Conservation (phyloP, 495 filamentous ascomycete genomes). For the Daldinia concentrica region DNA sequence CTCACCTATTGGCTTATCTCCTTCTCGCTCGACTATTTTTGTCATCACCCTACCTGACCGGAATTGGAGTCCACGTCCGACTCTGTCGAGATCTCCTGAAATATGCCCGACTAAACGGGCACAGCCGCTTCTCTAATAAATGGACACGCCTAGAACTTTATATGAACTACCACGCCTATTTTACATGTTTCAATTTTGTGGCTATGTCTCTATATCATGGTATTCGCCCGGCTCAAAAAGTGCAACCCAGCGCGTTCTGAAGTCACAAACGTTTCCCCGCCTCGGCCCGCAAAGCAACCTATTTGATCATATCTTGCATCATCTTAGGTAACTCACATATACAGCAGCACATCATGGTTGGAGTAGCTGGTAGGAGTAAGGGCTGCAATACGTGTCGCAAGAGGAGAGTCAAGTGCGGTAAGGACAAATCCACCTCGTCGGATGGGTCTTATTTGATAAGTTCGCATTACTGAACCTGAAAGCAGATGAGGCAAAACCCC, state of each 20-base stretch:
- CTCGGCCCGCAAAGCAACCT: neutral
- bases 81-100: constrained; percentile 24
- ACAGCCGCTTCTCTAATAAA: constrained; percentile 21
- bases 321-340: neutral
- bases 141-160: constrained; percentile 7
- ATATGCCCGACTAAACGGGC: constrained; percentile 10
- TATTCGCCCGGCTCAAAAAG: constrained; percentile 2
- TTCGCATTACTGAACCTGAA: neutral
- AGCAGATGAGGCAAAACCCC: constrained; percentile 44
- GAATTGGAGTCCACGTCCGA: constrained; percentile 30
- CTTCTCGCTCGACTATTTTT: constrained; percentile 34
- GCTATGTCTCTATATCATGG: constrained; percentile 9
- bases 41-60: constrained; percentile 22
- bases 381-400: constrained; percentile 47
- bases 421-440: neutral
- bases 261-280: neutral
- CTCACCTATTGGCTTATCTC: constrained; percentile 10
- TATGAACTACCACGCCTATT: constrained; percentile 13
- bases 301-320: neutral
- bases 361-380: constrained; percentile 47
- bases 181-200: constrained; percentile 1
- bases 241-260: neutral
- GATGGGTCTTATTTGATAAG: neutral
- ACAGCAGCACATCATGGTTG: constrained; percentile 36
- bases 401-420: constrained; percentile 47